Evolutionary conservation across 495 filamentous ascomycete genomes (phyloP).

Genomic region (Cercophora samala): DNA sequence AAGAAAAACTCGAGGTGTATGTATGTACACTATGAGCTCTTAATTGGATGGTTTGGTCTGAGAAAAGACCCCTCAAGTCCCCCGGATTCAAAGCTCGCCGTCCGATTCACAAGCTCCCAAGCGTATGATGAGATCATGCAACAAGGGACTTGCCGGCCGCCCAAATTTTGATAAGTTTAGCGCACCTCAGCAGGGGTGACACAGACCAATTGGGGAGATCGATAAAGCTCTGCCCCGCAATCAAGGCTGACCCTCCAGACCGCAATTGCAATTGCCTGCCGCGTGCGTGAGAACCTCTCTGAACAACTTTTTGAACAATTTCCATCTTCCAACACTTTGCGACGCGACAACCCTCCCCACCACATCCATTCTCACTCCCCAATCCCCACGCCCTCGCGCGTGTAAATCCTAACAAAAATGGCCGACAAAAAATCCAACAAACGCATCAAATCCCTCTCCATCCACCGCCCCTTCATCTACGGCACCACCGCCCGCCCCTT

Average conservation of each 20-base stretch:
- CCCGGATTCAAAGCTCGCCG: not conserved
- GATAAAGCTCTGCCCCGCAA: conserved; percentile 18
- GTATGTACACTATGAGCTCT: not conserved
- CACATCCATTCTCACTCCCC: not conserved
- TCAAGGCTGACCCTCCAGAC: conserved; percentile 24
- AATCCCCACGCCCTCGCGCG: not conserved
- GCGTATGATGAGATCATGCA: conserved; percentile 7
- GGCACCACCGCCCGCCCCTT: conserved; percentile 75
- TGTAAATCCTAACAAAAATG: not conserved
- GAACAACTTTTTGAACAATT: not conserved
- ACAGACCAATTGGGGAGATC: conserved; percentile 9
- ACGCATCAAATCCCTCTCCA: conserved; percentile 60
- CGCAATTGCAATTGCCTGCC: not conserved
- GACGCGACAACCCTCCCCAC: not conserved
- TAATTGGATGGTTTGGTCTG: not conserved
- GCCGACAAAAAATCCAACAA: conserved; percentile 1
- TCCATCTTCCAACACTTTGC: not conserved
- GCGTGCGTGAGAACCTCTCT: not conserved
- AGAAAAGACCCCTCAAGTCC: not conserved
- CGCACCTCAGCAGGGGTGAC: conserved; percentile 17
- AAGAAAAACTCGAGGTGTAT: not conserved
- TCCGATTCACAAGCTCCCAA: not conserved
- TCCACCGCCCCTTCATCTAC: conserved; percentile 78
- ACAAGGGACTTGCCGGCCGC: not conserved
- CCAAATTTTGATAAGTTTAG: not conserved